Conservation (phyloP, 1,284 basidiomycete species). For the Austroboletus niveus region DNA sequence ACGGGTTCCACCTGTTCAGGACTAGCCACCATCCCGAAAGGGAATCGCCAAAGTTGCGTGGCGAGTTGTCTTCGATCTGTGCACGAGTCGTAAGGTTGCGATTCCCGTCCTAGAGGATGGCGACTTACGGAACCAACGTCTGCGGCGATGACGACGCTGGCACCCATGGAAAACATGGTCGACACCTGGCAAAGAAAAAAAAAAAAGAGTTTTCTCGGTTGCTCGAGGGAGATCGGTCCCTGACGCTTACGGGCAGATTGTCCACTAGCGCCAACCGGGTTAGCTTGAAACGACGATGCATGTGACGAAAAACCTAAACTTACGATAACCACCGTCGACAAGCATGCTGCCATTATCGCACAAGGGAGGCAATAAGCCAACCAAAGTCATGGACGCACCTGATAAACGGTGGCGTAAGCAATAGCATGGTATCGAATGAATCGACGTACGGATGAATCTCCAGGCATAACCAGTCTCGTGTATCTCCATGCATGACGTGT, state of each 20-base stretch:
- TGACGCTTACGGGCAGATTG: conserved; percentile 73
- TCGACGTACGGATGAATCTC: conserved; percentile 73
- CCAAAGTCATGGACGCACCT: conserved; percentile 97
- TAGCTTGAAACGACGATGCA: not conserved
- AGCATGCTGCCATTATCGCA: conserved; percentile 93
- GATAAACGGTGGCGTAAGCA: not conserved
- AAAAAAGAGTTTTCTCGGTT: not conserved
- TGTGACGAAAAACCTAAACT: conserved; percentile 30
- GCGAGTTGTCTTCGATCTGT: conserved; percentile 91
- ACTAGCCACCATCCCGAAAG: conserved; percentile 98
- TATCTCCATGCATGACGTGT: conserved; percentile 94
- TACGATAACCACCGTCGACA: conserved; percentile 93
- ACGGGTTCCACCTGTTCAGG: conserved; percentile 91
- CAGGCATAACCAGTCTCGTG: conserved; percentile 96
- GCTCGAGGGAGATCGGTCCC: not conserved
- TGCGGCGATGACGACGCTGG: conserved; percentile 89
- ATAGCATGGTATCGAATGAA: not conserved
- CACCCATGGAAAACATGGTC: conserved; percentile 91
- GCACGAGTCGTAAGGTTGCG: no score
- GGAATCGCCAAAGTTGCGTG: conserved; percentile 91
- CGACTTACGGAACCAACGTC: conserved; percentile 87
- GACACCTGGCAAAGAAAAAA: conserved; percentile 54
- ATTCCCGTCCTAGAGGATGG: not conserved
- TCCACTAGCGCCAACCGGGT: conserved; percentile 58
- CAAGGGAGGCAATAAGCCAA: conserved; percentile 91